Conservation (phyloP, 495 filamentous ascomycete species). For the Penicillium cosmopolitanum region DNA sequence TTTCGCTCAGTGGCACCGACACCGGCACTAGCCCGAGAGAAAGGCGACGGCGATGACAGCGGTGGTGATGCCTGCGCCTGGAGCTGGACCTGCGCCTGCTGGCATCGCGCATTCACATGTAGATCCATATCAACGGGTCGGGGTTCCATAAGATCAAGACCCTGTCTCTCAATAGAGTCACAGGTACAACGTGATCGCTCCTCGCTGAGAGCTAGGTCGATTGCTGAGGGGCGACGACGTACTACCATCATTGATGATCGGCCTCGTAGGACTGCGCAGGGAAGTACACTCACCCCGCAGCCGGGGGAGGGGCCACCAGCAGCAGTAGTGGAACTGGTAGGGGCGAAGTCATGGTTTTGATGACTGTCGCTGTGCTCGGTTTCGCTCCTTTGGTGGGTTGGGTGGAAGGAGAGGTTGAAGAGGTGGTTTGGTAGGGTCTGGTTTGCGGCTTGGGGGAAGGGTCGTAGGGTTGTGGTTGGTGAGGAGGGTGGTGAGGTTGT, state of each 20-base stretch:
- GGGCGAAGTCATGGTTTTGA: conserved; percentile 27
- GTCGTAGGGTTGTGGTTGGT: conserved; percentile 20
- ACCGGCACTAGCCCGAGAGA: not conserved
- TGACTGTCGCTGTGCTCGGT: conserved; percentile 1
- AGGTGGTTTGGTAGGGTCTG: conserved; percentile 29
- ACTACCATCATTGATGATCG: conserved; percentile 40
- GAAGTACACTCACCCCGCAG: conserved; percentile 29
- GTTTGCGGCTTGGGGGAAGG: conserved; percentile 2
- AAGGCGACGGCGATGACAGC: not conserved
- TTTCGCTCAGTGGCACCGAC: not conserved
- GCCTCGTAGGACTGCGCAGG: conserved; percentile 37
- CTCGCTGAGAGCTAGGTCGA: conserved; percentile 46
- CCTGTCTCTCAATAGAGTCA: conserved; percentile 44
- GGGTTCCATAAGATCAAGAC: conserved; percentile 51
- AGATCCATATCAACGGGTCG: conserved; percentile 42
- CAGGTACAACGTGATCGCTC: conserved; percentile 44
- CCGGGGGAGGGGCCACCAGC: conserved; percentile 10
- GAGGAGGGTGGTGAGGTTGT: conserved; percentile 30
- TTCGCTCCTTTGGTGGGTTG: conserved; percentile 20
- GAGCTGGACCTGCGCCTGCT: too few relatives aligned
- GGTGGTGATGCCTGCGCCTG: not conserved
- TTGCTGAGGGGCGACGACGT: conserved; percentile 46
- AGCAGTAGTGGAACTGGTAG: conserved; percentile 25
- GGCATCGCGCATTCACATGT: conserved; percentile 12
- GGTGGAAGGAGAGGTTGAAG: conserved; percentile 36